Evolutionary conservation across 768 basidiomycete species (phyloP).

Genomic region (Leccinum subtestaceum): DNA sequence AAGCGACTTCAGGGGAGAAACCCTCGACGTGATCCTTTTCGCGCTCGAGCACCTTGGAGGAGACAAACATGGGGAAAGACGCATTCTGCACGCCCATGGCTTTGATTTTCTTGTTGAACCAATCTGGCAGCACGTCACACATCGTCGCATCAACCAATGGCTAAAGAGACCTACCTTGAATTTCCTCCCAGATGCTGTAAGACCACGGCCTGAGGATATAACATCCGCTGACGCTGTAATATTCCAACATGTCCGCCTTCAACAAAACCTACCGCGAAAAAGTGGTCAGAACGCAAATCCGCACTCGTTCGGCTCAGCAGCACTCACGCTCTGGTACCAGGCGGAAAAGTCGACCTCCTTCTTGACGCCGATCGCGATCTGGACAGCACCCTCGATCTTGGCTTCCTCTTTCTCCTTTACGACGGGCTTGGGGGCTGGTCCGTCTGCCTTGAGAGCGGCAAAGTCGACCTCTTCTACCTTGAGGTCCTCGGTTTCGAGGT

Average conservation of each 20-base stretch:
- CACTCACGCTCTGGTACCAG: slow-evolving; percentile 87
- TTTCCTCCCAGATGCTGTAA: slow-evolving; percentile 94
- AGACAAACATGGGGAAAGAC: slow-evolving; percentile 99
- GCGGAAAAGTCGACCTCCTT: slow-evolving; percentile 93
- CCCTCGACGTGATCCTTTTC: slow-evolving; percentile 99
- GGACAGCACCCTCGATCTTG: slow-evolving; percentile 83
- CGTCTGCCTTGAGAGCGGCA: slow-evolving; percentile 51
- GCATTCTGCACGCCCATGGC: slow-evolving; percentile 94
- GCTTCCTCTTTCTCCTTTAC: slow-evolving; percentile 67
- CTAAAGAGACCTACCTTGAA: slow-evolving; percentile 61
- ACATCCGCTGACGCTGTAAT: too few relatives aligned
- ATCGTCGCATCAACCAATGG: neutral
- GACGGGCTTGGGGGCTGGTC: slow-evolving; percentile 33
- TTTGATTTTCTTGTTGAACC: slow-evolving; percentile 93
- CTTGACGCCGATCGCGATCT: slow-evolving; percentile 92
- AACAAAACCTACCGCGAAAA: slow-evolving; percentile 30
- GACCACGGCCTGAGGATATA: slow-evolving; percentile 76
- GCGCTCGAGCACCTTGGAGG: slow-evolving; percentile 84
- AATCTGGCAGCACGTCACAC: slow-evolving; percentile 49
- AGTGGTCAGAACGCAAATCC: slow-evolving; percentile 6
- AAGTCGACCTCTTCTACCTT: slow-evolving; percentile 79
- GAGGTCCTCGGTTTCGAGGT: slow-evolving; percentile 61
- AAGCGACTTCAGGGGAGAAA: slow-evolving; percentile 99
- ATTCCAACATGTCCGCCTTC: too few relatives aligned
- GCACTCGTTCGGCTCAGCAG: neutral